These are phyloP conservation scores for Psidium guajava DNA, from an alignment of 345 rosid genomes.

Conservation along the genomic window DNA sequence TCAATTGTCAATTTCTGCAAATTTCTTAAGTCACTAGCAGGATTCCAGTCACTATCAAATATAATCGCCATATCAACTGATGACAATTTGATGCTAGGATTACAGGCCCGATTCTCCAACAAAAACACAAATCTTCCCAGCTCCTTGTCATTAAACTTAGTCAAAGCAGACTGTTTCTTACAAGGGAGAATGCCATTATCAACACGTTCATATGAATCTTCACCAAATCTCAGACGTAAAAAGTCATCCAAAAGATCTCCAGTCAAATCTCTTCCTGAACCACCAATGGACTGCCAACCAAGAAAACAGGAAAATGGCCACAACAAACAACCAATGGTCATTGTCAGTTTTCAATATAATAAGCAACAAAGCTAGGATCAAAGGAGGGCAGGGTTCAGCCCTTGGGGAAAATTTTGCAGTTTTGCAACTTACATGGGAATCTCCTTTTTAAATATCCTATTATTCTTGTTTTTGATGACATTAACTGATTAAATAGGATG, in stretches of 20 bases:
- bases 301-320: not conserved
- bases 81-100: conserved; percentile 50
- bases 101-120: conserved; percentile 82
- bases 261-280: conserved; percentile 36
- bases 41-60: conserved; percentile 75
- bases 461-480: not conserved
- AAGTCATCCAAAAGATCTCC: conserved; percentile 89
- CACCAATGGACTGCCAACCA: conserved; percentile 40
- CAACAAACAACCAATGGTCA: not conserved
- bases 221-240: conserved; percentile 63
- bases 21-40: conserved; percentile 50
- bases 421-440: not conserved
- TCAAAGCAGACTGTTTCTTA: conserved; percentile 44
- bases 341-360: not conserved
- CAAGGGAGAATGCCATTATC: conserved; percentile 27
- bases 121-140: conserved; percentile 61
- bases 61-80: conserved; percentile 64
- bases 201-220: conserved; percentile 66
- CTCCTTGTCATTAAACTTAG: conserved; percentile 57
- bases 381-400: not conserved
- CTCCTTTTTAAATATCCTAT: not conserved
- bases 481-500: not conserved
- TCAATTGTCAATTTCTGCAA: conserved; percentile 66
- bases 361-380: not conserved
- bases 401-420: not conserved